Percentiles rank a stretch among this genome's conserved stretches.
Conservation (phyloP, 345 rosid genomes). For the Citrus maxima region DNA sequence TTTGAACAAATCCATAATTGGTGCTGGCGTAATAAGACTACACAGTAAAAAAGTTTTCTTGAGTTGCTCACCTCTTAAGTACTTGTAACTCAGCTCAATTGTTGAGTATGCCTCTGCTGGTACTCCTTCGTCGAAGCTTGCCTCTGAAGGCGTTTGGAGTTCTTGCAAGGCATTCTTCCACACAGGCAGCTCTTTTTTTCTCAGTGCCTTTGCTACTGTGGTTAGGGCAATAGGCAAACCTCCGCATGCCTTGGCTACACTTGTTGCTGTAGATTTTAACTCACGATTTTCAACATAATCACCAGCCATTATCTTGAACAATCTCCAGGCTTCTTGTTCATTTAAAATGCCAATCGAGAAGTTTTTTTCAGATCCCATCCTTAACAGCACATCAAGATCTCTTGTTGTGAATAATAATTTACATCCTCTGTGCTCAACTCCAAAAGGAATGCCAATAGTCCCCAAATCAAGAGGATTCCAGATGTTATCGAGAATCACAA, state of each 20-base stretch:
- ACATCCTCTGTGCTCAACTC: fast-evolving
- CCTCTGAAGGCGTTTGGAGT: background rate
- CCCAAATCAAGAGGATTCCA: too few relatives aligned
- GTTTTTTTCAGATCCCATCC: fast-evolving
- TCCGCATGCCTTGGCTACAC: conserved; percentile 16
- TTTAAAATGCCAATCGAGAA: background rate
- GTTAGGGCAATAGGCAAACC: conserved; percentile 29
- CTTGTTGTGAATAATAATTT: fast-evolving
- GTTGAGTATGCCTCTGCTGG: background rate
- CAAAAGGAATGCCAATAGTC: too few relatives aligned
- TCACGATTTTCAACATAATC: background rate
- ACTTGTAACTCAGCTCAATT: too few relatives aligned
- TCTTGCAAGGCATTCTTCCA: background rate
- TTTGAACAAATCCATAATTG: background rate
- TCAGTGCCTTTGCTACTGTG: conserved; percentile 19
- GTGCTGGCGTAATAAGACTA: too few relatives aligned
- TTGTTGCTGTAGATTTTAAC: background rate
- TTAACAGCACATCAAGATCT: too few relatives aligned
- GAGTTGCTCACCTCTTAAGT: too few relatives aligned
- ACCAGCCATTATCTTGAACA: background rate
- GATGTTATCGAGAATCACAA: background rate
- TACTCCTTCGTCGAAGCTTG: background rate
- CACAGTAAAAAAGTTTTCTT: background rate
- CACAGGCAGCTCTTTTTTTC: background rate
- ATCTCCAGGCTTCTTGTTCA: background rate